These are phyloP conservation scores for Noccaea caerulescens DNA, from an alignment of 345 rosid species.

Conservation along the genomic window DNA sequence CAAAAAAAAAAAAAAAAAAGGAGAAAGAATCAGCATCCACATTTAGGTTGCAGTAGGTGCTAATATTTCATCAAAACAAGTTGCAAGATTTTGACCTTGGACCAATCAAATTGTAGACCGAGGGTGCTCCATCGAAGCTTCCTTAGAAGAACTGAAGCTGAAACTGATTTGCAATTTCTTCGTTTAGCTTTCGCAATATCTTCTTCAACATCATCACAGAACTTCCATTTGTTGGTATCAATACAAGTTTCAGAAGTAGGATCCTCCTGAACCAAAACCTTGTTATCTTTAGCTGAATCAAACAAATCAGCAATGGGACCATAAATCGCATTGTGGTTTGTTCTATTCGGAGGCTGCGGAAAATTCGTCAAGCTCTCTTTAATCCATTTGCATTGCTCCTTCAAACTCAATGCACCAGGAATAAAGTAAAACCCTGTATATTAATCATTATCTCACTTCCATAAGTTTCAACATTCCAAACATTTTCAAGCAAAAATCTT, in stretches of 20 bases:
- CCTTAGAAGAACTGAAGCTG: conserved; percentile 60
- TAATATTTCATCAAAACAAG: conserved; percentile 17
- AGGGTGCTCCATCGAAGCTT: conserved; percentile 96
- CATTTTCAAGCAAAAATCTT: neutral
- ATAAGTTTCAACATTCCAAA: conserved; percentile 21
- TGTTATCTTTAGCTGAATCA: conserved; percentile 57
- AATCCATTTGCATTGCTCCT: conserved; percentile 87
- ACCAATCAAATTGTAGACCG: conserved; percentile 94
- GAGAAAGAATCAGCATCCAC: conserved; percentile 9
- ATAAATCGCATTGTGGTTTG: conserved; percentile 81
- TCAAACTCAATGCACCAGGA: conserved; percentile 67
- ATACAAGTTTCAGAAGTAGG: conserved; percentile 38
- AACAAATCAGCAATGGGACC: conserved; percentile 76
- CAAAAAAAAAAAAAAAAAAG: conserved; percentile 23
- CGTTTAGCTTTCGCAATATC: conserved; percentile 40
- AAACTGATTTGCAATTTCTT: conserved; percentile 49
- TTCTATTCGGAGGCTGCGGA: conserved; percentile 90
- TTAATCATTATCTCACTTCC: neutral
- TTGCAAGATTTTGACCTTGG: conserved; percentile 55
- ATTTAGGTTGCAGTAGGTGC: neutral
- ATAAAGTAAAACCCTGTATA: conserved; percentile 81
- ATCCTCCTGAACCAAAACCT: conserved; percentile 59
- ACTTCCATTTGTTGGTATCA: conserved; percentile 53
- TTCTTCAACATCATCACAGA: conserved; percentile 52
- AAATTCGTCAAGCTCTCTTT: conserved; percentile 74